phyloP scores from a whole-genome alignment of 2,329 filamentous ascomycete genomes.

The Cladosporium velox region DNA sequence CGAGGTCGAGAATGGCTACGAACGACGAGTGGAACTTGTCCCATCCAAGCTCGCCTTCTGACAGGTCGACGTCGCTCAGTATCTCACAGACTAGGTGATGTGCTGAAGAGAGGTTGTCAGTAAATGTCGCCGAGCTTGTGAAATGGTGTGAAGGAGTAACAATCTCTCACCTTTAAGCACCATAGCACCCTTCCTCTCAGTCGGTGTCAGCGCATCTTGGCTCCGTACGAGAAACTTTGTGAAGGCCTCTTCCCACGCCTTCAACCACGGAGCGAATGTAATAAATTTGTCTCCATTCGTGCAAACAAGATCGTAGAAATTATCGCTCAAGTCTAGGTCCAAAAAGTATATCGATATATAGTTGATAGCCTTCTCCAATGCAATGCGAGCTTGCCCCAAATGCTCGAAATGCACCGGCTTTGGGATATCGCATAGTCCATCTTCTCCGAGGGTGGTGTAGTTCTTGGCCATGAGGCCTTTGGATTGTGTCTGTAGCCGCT shows the following conservation, averaged over 20 bases:
- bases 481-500: slow-evolving; percentile 27
- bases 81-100: slow-evolving; percentile 31
- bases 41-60: slow-evolving; percentile 29
- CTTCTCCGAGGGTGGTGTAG: not conserved
- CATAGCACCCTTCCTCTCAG: slow-evolving; percentile 29
- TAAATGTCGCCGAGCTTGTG: not conserved
- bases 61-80: slow-evolving; percentile 28
- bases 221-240: slow-evolving; percentile 13
- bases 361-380: slow-evolving; percentile 27
- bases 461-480: slow-evolving; percentile 24
- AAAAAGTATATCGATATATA: slow-evolving; percentile 28
- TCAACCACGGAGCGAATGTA: slow-evolving; percentile 26
- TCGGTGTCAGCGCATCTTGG: slow-evolving; percentile 10
- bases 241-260: slow-evolving; percentile 29
- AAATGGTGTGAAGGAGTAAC: too few species aligned
- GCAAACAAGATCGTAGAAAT: slow-evolving; percentile 29
- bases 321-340: slow-evolving; percentile 30
- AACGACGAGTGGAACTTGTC: slow-evolving; percentile 28
- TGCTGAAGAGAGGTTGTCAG: slow-evolving; percentile 9
- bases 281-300: slow-evolving; percentile 28
- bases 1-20: slow-evolving; percentile 30
- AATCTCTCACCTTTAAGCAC: slow-evolving; percentile 24
- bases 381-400: slow-evolving; percentile 25
- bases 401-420: slow-evolving; percentile 23
- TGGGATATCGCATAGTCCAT: not conserved